These are phyloP conservation scores for Termitomyces sp. DNA, from an alignment of 768 basidiomycete species.

Conservation along the genomic window DNA sequence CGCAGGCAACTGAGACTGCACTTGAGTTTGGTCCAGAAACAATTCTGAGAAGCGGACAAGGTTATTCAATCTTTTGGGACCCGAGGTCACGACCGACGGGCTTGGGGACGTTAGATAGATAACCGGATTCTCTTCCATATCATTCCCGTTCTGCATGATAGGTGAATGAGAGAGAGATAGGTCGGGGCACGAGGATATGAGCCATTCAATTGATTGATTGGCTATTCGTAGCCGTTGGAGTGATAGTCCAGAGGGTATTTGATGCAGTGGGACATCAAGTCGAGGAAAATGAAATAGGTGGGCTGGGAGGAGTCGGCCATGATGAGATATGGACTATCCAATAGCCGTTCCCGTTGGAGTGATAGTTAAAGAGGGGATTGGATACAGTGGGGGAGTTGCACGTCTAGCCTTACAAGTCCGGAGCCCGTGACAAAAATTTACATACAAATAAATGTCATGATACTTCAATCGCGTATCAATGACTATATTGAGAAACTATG, in stretches of 20 bases:
- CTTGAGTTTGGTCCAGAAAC: neutral
- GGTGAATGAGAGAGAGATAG: conserved; percentile 28
- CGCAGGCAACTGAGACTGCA: neutral
- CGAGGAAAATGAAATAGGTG: conserved; percentile 46
- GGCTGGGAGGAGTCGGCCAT: neutral
- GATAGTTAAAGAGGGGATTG: too few species aligned
- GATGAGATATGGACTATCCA: neutral
- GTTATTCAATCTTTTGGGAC: conserved; percentile 3
- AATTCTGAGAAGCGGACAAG: conserved; percentile 10
- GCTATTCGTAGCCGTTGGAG: conserved; percentile 43
- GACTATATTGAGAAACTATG: too few species aligned
- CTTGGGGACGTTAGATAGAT: neutral
- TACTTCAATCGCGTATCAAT: too few species aligned
- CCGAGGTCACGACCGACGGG: neutral
- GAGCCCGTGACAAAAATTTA: too few species aligned
- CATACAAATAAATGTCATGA: too few species aligned
- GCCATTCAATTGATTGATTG: conserved; percentile 46
- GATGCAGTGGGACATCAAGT: conserved; percentile 50
- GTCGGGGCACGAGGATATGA: conserved; percentile 42
- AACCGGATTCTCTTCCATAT: neutral
- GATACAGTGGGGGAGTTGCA: too few species aligned
- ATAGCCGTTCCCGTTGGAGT: too few species aligned
- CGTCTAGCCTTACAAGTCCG: too few species aligned
- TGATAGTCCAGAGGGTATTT: conserved; percentile 41
- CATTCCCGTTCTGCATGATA: conserved; percentile 9